Evolutionary conservation across 1,284 basidiomycete species (phyloP), one percentile per base, ranked within the genome.

Genomic region (Cutaneotrichosporon sp.): DNA sequence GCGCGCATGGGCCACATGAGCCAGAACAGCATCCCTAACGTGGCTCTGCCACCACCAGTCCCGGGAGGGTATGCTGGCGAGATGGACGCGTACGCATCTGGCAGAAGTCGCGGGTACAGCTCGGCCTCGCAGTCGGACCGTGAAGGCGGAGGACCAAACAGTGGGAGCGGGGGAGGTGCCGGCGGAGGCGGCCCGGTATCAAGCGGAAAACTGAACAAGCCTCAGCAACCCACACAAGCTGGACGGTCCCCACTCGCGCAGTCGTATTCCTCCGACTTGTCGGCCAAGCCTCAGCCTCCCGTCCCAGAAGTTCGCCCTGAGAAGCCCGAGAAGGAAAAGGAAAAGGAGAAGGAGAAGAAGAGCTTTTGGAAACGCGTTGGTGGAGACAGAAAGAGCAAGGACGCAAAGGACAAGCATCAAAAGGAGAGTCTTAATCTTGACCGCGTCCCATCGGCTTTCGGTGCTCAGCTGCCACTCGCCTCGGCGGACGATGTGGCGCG

Each of bases 61-160:
- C 19, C 42, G 37, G 45, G 41, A 45, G 39, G 51, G 26, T 49
- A 44, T 31, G 27, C 26, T 8, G 42, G 22, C 22, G 61, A 29
- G 61, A 60, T 64, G 24, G 60, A 64, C 39, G 63, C 61, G 7
- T 59, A 61, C 44, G 32, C 46, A 3, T 17, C 37, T 8, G 43
- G 37, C 24, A 43, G 58, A 19, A 49, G 39, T 33, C 24, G 49
- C 16, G 57, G 54, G 8, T 55, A 54, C 50, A 54, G 50, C 25
- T 44, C 54, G 4, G 43, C 59, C 3, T 55, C 59, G 11, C 59
- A 56, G 6, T 52, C 54, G 3, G 58, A 56, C 42, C 51, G 51
- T 25, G 57, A 59, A 31, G 49, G 49, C 49, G 27, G 49, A 53
- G 26, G 27, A n/a, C 6, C 39, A 32, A 35, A 38, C 29, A 7